These are phyloP conservation scores for Angomonas ambiguus DNA, from an alignment of 208 protist species.

Conservation along the genomic window DNA sequence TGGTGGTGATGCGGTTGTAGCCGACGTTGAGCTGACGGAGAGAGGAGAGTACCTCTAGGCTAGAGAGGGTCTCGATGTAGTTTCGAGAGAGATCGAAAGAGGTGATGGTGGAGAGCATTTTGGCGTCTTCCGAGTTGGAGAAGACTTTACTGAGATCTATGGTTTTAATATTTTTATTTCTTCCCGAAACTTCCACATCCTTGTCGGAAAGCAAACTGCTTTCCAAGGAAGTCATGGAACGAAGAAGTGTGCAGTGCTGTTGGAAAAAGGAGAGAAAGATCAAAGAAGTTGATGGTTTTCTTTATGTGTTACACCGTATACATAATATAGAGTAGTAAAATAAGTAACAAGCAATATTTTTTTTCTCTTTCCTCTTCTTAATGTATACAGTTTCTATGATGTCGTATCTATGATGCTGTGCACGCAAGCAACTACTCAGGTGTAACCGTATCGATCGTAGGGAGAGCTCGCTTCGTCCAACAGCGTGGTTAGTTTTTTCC, in stretches of 20 bases:
- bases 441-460: not conserved
- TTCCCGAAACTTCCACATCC: constrained; percentile 65
- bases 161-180: constrained; percentile 56
- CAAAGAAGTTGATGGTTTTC: not conserved
- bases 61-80: constrained; percentile 40
- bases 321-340: not conserved
- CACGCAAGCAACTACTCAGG: not conserved
- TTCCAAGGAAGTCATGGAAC: not conserved
- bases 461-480: constrained; percentile 17
- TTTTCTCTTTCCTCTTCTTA: not conserved
- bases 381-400: constrained; percentile 1
- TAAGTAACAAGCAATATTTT: constrained; percentile 4
- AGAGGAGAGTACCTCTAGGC: constrained; percentile 51
- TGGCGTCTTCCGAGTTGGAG: constrained; percentile 38
- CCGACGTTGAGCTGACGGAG: constrained; percentile 59
- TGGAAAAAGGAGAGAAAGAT: not conserved
- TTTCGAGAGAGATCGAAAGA: constrained; percentile 84
- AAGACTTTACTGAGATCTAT: constrained; percentile 79
- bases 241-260: not conserved
- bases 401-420: not conserved
- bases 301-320: not conserved
- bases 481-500: constrained; percentile 16
- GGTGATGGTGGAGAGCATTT: constrained; percentile 62
- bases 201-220: constrained; percentile 21
- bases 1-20: constrained; percentile 55